A percentile compares a stretch with the other conserved stretches of the same genome.
phyloP scores from a whole-genome alignment of 306 rosid species.

The Vachellia collinsii region DNA sequence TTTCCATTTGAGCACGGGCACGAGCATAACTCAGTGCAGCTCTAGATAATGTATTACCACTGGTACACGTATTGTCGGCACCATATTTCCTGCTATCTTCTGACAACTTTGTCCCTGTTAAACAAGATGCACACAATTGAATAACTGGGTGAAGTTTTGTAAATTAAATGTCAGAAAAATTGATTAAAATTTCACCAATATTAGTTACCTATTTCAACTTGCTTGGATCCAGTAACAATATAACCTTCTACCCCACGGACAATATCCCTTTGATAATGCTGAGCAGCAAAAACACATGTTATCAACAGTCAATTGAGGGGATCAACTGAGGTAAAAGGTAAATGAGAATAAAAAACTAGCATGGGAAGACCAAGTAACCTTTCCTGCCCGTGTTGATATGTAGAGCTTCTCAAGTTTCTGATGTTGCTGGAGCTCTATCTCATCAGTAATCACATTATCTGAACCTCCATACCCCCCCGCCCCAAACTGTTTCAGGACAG shows the following conservation, averaged over 20 bases:
- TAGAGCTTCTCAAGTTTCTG: slow-evolving; percentile 96
- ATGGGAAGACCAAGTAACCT: slow-evolving; percentile 60
- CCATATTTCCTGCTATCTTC: slow-evolving; percentile 98
- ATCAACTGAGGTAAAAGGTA: slow-evolving; percentile 20
- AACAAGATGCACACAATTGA: slow-evolving; percentile 41
- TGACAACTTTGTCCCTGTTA: slow-evolving; percentile 88
- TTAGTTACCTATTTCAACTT: slow-evolving; percentile 85
- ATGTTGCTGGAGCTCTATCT: slow-evolving; percentile 79
- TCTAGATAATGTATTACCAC: slow-evolving; percentile 81
- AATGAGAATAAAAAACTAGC: slow-evolving; percentile 31
- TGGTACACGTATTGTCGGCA: slow-evolving; percentile 91
- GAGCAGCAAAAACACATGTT: slow-evolving; percentile 35
- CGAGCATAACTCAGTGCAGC: slow-evolving; percentile 80
- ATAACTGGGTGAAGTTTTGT: slow-evolving; percentile 11
- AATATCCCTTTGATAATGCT: slow-evolving; percentile 98
- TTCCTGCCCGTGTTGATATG: slow-evolving; percentile 96
- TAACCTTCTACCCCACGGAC: slow-evolving; percentile 98
- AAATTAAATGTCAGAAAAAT: slow-evolving; percentile 22
- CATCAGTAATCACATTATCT: slow-evolving; percentile 83
- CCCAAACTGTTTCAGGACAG: slow-evolving; percentile 96
- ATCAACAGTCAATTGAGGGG: slow-evolving; percentile 22
- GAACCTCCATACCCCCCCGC: slow-evolving; percentile 98
- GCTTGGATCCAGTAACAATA: slow-evolving; percentile 94
- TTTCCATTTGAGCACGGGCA: slow-evolving; percentile 96
- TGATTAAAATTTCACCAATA: slow-evolving; percentile 22